A percentile compares a stretch with the other conserved stretches of the same genome.
Conservation (phyloP, 345 rosid species). For the Linum lewisii region DNA sequence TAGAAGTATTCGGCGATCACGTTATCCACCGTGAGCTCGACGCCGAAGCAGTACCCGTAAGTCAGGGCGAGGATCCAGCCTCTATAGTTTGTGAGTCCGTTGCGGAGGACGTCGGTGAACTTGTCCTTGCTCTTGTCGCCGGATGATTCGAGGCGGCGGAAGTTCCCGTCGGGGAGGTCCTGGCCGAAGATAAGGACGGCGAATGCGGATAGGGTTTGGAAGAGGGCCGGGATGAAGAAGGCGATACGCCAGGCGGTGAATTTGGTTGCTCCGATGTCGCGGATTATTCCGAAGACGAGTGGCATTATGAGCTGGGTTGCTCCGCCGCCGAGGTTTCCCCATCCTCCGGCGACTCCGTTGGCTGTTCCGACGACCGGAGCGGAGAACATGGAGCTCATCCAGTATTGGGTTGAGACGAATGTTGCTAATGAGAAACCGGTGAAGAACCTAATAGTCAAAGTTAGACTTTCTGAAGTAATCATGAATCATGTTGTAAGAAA, state of each 20-base stretch:
- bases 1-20: slow-evolving; percentile 80
- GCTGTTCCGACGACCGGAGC: slow-evolving; percentile 63
- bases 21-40: slow-evolving; percentile 77
- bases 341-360: slow-evolving; percentile 80
- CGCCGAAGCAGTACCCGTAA: slow-evolving; percentile 92
- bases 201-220: slow-evolving; percentile 63
- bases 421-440: slow-evolving; percentile 40
- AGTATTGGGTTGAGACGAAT: slow-evolving; percentile 85
- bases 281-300: slow-evolving; percentile 41
- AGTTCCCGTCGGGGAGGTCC: slow-evolving; percentile 81
- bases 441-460: slow-evolving; percentile 20
- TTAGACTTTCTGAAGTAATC: too few relatives aligned
- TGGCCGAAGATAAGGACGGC: slow-evolving; percentile 61
- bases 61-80: slow-evolving; percentile 87
- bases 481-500: too few relatives aligned
- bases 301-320: slow-evolving; percentile 95
- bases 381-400: slow-evolving; percentile 96
- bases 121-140: slow-evolving; percentile 63
- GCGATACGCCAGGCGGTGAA: slow-evolving; percentile 91
- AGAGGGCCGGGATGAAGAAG: slow-evolving; percentile 69
- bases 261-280: slow-evolving; percentile 43
- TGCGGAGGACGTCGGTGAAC: slow-evolving; percentile 32
- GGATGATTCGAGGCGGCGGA: slow-evolving; percentile 38
- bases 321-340: slow-evolving; percentile 97
- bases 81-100: slow-evolving; percentile 59